Evolutionary conservation across 2,329 filamentous ascomycete species (phyloP), one percentile per base, ranked within the genome.

Genomic region (Graphilbum sp.): DNA sequence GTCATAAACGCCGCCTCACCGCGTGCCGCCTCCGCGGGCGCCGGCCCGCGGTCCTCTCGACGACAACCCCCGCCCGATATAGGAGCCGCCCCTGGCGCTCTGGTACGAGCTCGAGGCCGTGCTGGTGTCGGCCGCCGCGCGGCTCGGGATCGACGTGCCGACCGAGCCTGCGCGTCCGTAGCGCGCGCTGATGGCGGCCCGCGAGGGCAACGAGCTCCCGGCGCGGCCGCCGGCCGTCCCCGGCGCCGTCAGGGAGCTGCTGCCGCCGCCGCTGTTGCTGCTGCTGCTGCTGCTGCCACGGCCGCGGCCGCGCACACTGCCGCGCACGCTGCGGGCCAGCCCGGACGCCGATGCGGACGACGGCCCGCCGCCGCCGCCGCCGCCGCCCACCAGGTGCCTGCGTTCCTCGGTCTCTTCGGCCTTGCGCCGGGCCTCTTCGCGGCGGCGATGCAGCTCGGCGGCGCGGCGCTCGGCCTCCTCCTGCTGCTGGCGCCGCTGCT

Each of bases 381-480:
- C 34, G 44, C 42, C n/a, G n/a, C n/a, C n/a, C n/a, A 60, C 59
- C 49, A 60, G 59, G 49, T 53, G 61, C 52, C 57, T 61, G 46
- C 54, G 58, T 43, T 74, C 69, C 25, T 75, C 27, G 11, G 27
- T 70, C 37, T 79, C 77, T 45, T 79, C 75, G 24, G 67, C 67
- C 39, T 66, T 72, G 39, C 72, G 63, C 58, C 75, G 50, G 12
- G 77, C 69, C 24, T 82, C 81, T 46, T 86, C 83, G 38, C 76
- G 71, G 41, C 83, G 70, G 44, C 79, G 72, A 54, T 90, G 81
- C 41, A 90, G 80, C 51, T 93, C 87, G 3, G 71, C 70, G 34
- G 78, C 80, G 36, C 75, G 72, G 43, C 84, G 71, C 56, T 92
- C 80, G 2, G 75, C 80, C 34, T 81, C 84, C 49, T 85, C 78